phyloP scores from a whole-genome alignment of 305 asterid species.

The Petunia hybrid region DNA sequence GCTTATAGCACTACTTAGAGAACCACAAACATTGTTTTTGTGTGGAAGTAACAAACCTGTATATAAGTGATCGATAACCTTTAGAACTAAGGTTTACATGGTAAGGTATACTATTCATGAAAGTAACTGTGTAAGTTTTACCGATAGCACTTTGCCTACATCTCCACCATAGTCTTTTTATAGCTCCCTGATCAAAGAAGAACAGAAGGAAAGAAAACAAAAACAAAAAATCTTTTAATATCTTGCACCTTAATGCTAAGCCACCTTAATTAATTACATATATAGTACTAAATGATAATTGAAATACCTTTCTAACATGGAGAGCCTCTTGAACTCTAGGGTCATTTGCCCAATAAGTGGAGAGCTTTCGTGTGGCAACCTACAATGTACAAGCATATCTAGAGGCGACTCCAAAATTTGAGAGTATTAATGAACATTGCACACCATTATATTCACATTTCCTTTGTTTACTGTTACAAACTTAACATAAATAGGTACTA shows the following conservation, averaged over 20 bases:
- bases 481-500: not conserved
- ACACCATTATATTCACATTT: not conserved
- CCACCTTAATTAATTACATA: too few relatives aligned
- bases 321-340: slow-evolving; percentile 36
- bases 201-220: not conserved
- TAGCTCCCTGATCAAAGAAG: slow-evolving; percentile 9
- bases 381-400: not conserved
- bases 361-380: slow-evolving; percentile 19
- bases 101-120: not conserved
- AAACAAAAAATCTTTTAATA: not conserved
- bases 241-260: not conserved
- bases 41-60: not conserved
- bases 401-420: too few relatives aligned
- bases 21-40: not conserved
- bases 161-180: slow-evolving; percentile 29
- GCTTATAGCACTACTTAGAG: not conserved
- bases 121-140: slow-evolving; percentile 13
- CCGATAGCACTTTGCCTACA: slow-evolving; percentile 4
- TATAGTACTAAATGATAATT: not conserved
- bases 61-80: slow-evolving; percentile 37
- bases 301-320: slow-evolving; percentile 33
- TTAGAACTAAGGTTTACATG: slow-evolving; percentile 25
- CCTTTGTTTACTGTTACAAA: not conserved
- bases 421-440: not conserved
- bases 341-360: slow-evolving; percentile 38